A percentile compares a stretch with the other conserved stretches of the same genome.
Conservation (phyloP, 768 basidiomycete species). For the Dacryopinax primogenitus region DNA sequence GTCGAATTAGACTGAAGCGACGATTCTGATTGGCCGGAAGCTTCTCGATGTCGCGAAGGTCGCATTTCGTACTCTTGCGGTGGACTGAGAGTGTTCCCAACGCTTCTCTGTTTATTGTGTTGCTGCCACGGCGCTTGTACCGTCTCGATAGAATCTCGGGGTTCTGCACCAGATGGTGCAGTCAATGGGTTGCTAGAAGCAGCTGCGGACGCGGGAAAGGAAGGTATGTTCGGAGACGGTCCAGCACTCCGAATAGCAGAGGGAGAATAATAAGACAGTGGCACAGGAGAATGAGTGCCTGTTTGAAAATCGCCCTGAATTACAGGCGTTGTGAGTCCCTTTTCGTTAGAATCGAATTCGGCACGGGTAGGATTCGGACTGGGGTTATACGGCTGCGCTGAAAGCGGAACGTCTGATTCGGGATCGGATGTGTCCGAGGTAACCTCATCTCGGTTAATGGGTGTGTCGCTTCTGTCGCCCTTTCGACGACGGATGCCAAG, state of each 20-base stretch:
- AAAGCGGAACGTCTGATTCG: not conserved
- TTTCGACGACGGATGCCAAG: conserved; percentile 40
- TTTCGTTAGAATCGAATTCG: not conserved
- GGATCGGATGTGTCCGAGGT: conserved; percentile 1
- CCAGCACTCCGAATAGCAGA: not conserved
- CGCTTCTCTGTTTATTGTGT: not conserved
- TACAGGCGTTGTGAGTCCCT: not conserved
- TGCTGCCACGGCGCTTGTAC: not conserved
- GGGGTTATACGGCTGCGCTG: not conserved
- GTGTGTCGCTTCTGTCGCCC: not conserved
- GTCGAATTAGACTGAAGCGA: not conserved
- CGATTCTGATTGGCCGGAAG: not conserved
- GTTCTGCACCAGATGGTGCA: not conserved
- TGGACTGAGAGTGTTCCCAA: not conserved
- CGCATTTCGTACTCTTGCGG: conserved; percentile 3
- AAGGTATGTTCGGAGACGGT: not conserved
- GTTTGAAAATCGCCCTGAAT: not conserved
- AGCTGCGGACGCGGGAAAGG: not conserved
- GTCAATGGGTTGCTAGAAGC: not conserved
- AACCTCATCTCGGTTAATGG: not conserved
- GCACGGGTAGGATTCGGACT: not conserved
- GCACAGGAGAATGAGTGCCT: not conserved
- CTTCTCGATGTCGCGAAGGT: not conserved
- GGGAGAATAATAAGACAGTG: conserved; percentile 2
- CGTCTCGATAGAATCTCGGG: not conserved